Conservation (phyloP, 306 rosid species). For the Cicer cuneatum region DNA sequence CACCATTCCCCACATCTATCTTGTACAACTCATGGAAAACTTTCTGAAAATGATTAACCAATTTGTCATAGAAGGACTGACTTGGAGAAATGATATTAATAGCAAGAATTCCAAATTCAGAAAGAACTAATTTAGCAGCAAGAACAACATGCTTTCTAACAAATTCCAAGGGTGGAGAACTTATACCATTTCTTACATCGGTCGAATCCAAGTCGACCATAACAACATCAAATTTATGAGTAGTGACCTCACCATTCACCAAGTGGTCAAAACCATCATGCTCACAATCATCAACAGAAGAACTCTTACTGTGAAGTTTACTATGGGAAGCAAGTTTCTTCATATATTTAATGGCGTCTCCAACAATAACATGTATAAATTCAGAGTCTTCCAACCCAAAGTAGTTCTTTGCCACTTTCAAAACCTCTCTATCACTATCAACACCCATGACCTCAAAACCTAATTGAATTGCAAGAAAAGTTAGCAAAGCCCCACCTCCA, state of each 20-base stretch:
- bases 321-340: slow-evolving; percentile 47
- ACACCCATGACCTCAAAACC: slow-evolving; percentile 74
- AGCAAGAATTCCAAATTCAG: slow-evolving; percentile 65
- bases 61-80: slow-evolving; percentile 53
- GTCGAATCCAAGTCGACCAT: slow-evolving; percentile 86
- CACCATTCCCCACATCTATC: slow-evolving; percentile 78
- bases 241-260: slow-evolving; percentile 20
- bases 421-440: slow-evolving; percentile 69
- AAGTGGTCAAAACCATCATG: slow-evolving; percentile 33
- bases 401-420: slow-evolving; percentile 63
- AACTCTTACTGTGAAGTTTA: slow-evolving; percentile 6
- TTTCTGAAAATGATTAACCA: slow-evolving; percentile 51
- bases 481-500: slow-evolving; percentile 85
- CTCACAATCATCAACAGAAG: slow-evolving; percentile 37
- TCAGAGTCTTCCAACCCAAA: slow-evolving; percentile 67
- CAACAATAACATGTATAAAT: slow-evolving; percentile 51
- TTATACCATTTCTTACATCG: slow-evolving; percentile 49
- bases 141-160: slow-evolving; percentile 58
- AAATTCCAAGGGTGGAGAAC: slow-evolving; percentile 79
- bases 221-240: slow-evolving; percentile 57
- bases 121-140: slow-evolving; percentile 65
- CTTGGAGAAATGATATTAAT: slow-evolving; percentile 73
- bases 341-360: slow-evolving; percentile 60
- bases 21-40: slow-evolving; percentile 66
- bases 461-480: slow-evolving; percentile 65